Percentiles rank a stretch among this genome's conserved stretches.
Evolutionary conservation across 345 rosid genomes (phyloP).

Genomic region (Dipteronia sinensis): DNA sequence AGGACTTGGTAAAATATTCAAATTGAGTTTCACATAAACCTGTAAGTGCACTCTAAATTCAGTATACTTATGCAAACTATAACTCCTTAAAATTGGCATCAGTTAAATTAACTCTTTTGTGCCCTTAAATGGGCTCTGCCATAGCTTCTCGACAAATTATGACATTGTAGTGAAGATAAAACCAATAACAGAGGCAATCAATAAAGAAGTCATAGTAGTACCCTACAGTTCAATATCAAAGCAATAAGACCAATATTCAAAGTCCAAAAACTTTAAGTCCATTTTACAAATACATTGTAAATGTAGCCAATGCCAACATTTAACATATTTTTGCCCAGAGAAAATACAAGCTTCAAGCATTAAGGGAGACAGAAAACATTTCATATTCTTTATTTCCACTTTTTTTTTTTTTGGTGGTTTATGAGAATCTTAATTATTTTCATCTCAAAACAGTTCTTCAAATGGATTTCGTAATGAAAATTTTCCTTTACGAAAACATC

Average conservation of each 20-base stretch:
- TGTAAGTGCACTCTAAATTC: neutral
- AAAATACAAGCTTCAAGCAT: neutral
- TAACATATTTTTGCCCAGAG: neutral
- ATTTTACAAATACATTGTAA: neutral
- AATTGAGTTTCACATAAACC: neutral
- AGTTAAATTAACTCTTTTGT: too few relatives aligned
- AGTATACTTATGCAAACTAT: neutral
- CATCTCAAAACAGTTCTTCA: neutral
- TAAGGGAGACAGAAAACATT: neutral
- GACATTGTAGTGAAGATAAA: neutral
- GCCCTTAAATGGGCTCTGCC: too few relatives aligned
- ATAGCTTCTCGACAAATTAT: neutral
- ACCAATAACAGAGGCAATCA: neutral
- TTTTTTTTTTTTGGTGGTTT: too few relatives aligned
- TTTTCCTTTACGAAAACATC: neutral
- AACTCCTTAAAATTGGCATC: neutral
- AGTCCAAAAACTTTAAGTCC: neutral
- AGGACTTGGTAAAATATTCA: neutral
- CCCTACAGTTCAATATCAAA: neutral
- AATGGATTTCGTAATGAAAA: neutral
- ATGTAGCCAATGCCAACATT: neutral
- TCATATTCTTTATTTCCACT: neutral
- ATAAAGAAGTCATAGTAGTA: neutral
- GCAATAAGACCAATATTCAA: neutral
- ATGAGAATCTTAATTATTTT: neutral